Percentiles rank a stretch among this genome's conserved stretches.
phyloP scores from a whole-genome alignment of 1,139 yeast species.

The Lodderomyces margitis region DNA sequence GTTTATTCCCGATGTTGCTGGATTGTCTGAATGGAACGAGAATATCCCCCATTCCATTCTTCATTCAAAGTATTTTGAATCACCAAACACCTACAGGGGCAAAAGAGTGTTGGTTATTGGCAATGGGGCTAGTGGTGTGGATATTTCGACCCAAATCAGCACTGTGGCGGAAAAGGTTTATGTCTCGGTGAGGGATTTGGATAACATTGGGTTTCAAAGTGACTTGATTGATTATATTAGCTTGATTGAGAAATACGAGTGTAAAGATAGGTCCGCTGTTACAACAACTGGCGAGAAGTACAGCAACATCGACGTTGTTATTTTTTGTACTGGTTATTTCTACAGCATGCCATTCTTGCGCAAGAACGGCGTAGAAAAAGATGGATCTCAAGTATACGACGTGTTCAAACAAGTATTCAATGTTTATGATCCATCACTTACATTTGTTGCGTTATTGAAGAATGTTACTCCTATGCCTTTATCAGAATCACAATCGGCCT shows the following conservation, averaged over 20 bases:
- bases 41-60: constrained; percentile 29
- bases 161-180: constrained; percentile 39
- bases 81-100: constrained; percentile 28
- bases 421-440: constrained; percentile 43
- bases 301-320: constrained; percentile 33
- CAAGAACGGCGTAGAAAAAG: constrained; percentile 22
- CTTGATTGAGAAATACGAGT: constrained; percentile 30
- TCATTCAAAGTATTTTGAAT: constrained; percentile 45
- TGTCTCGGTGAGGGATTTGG: constrained; percentile 31
- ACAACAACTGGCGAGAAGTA: constrained; percentile 27
- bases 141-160: constrained; percentile 44
- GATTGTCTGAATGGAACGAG: constrained; percentile 39
- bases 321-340: constrained; percentile 51
- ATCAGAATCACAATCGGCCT: constrained; percentile 45
- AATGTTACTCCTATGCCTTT: constrained; percentile 48
- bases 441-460: constrained; percentile 38
- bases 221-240: constrained; percentile 23
- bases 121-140: constrained; percentile 47
- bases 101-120: constrained; percentile 49
- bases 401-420: constrained; percentile 46
- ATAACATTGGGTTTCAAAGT: constrained; percentile 15
- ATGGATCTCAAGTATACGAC: constrained; percentile 32
- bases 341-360: constrained; percentile 44
- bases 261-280: constrained; percentile 22
- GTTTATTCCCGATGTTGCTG: constrained; percentile 41